These are phyloP conservation scores for Fusarium austroafricanum DNA, from an alignment of 2,329 filamentous ascomycete species.

Conservation along the genomic window DNA sequence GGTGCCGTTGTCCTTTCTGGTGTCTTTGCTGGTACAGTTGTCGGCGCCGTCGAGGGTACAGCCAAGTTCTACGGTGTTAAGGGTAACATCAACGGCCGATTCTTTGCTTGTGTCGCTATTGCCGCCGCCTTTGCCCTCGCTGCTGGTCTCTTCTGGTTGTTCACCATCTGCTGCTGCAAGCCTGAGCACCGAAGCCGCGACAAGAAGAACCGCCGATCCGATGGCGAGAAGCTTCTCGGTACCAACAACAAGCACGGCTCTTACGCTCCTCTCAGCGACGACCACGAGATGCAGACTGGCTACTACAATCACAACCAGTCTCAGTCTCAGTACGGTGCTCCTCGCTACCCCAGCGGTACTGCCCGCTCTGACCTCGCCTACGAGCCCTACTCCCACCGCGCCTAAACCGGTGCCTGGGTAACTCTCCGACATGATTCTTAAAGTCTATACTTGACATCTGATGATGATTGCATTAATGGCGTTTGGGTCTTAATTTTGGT, in stretches of 20 bases:
- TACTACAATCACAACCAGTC: conserved; percentile 54
- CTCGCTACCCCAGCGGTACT: conserved; percentile 55
- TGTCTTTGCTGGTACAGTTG: conserved; percentile 76
- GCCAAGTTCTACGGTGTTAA: conserved; percentile 78
- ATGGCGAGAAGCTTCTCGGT: conserved; percentile 65
- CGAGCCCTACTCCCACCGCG: conserved; percentile 71
- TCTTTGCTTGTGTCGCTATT: conserved; percentile 82
- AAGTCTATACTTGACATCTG: conserved; percentile 33
- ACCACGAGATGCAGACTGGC: conserved; percentile 52
- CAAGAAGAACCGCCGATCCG: conserved; percentile 51
- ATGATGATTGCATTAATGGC: conserved; percentile 46
- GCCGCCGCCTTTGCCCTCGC: conserved; percentile 80
- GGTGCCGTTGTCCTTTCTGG: conserved; percentile 79
- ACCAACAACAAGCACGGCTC: conserved; percentile 48
- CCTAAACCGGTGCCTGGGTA: conserved; percentile 51
- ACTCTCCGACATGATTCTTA: conserved; percentile 33
- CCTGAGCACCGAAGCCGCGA: conserved; percentile 51
- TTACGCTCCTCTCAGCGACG: conserved; percentile 53
- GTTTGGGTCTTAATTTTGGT: conserved; percentile 41
- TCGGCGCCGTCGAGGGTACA: conserved; percentile 62
- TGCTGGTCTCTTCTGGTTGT: conserved; percentile 88
- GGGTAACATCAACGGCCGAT: conserved; percentile 73
- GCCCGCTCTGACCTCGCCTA: conserved; percentile 67
- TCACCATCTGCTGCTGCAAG: conserved; percentile 85
- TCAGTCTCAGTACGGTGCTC: conserved; percentile 50